These are phyloP conservation scores for Myxozyma neotropica DNA, from an alignment of 805 yeast species.

Conservation along the genomic window DNA sequence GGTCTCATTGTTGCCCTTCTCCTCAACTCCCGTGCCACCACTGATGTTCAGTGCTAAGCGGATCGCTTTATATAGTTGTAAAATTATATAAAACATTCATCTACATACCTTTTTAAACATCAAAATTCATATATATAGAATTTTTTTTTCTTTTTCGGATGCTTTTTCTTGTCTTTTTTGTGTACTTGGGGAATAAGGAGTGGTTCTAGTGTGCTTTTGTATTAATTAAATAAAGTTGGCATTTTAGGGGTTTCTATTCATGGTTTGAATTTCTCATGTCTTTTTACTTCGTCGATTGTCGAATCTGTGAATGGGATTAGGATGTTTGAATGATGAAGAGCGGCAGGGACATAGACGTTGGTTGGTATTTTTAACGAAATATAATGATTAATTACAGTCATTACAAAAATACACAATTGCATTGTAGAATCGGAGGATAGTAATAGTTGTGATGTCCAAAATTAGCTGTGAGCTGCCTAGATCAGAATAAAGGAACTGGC, in stretches of 20 bases:
- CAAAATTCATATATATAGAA: conserved; percentile 22
- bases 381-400: conserved; percentile 3
- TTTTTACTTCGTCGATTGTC: conserved; percentile 1
- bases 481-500: too few species aligned
- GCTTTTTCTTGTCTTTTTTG: conserved; percentile 11
- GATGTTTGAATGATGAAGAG: conserved; percentile 11
- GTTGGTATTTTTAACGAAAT: conserved; percentile 6
- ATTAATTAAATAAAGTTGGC: conserved; percentile 32
- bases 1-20: conserved; percentile 98
- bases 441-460: not conserved
- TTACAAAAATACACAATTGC: not conserved
- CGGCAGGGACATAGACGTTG: conserved; percentile 11
- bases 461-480: not conserved
- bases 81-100: conserved; percentile 3
- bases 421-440: not conserved
- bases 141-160: conserved; percentile 11
- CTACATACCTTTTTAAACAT: conserved; percentile 11
- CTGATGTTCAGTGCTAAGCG: conserved; percentile 33
- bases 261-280: conserved; percentile 12
- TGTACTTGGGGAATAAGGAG: conserved; percentile 29
- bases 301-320: conserved; percentile 4
- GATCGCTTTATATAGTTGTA: conserved; percentile 6
- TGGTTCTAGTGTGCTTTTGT: conserved; percentile 28
- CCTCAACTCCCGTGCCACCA: conserved; percentile 93
- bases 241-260: conserved; percentile 26